These are phyloP conservation scores for Leccinum obscurum DNA, from an alignment of 768 basidiomycete species.

Conservation along the genomic window DNA sequence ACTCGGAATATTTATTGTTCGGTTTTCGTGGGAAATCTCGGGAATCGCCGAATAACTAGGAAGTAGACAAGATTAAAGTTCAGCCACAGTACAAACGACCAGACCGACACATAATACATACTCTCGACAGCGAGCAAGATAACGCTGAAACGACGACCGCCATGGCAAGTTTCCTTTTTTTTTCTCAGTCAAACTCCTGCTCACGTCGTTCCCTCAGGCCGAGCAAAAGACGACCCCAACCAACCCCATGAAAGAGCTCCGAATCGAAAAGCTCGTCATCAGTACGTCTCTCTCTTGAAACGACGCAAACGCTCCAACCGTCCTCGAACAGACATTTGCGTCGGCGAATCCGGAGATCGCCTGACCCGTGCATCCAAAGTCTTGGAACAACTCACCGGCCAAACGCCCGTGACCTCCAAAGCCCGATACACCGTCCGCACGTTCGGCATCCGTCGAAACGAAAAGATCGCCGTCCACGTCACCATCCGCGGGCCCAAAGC, in stretches of 20 bases:
- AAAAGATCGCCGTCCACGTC: slow-evolving; percentile 99
- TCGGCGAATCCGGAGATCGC: slow-evolving; percentile 99
- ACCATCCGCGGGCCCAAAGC: slow-evolving; percentile 99
- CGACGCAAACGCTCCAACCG: neutral
- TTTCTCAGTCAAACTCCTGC: no score
- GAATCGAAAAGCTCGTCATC: slow-evolving; percentile 98
- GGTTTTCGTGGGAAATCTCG: slow-evolving; percentile 4
- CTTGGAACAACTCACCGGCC: slow-evolving; percentile 97
- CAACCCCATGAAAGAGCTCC: slow-evolving; percentile 95
- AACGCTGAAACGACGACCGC: slow-evolving; percentile 30
- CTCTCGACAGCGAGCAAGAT: slow-evolving; percentile 35
- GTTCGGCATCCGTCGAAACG: slow-evolving; percentile 99
- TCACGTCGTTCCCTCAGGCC: slow-evolving; percentile 49
- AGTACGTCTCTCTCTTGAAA: slow-evolving; percentile 60
- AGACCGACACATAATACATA: neutral
- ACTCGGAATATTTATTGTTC: neutral
- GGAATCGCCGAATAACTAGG: slow-evolving; percentile 24
- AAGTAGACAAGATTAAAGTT: slow-evolving; percentile 27
- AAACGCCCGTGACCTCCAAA: slow-evolving; percentile 99
- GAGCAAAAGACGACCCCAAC: slow-evolving; percentile 85
- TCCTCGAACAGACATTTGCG: slow-evolving; percentile 83
- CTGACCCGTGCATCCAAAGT: slow-evolving; percentile 99
- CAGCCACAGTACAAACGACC: slow-evolving; percentile 25
- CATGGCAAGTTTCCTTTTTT: slow-evolving; percentile 29
- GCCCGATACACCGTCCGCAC: slow-evolving; percentile 99